phyloP scores from a whole-genome alignment of 306 rosid genomes.

The Fragaria vesca region DNA sequence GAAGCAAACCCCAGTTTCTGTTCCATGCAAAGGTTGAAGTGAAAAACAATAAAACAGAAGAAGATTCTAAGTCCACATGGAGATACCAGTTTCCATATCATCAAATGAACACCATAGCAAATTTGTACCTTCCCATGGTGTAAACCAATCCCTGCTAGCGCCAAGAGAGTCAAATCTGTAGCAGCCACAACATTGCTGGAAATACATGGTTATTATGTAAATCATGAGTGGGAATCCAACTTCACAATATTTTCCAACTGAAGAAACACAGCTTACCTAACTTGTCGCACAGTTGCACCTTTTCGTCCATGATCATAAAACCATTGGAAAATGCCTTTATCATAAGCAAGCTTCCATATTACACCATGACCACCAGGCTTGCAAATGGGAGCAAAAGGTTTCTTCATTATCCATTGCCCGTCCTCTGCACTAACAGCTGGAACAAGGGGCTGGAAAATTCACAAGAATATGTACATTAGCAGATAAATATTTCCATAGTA shows the following conservation, averaged over 20 bases:
- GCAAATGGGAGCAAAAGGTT: conserved; percentile 72
- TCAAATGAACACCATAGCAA: not conserved
- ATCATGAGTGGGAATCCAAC: conserved; percentile 18
- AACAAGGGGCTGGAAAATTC: conserved; percentile 85
- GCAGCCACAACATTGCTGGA: conserved; percentile 97
- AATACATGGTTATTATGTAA: conserved; percentile 36
- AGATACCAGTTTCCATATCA: not conserved
- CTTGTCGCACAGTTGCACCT: conserved; percentile 96
- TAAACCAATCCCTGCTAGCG: conserved; percentile 90
- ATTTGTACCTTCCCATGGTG: conserved; percentile 72
- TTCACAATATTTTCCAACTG: not conserved
- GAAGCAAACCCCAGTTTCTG: conserved; percentile 98
- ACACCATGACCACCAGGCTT: conserved; percentile 99
- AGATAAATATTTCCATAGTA: conserved; percentile 15
- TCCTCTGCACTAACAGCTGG: conserved; percentile 86
- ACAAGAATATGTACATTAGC: conserved; percentile 30
- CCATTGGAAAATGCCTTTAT: conserved; percentile 89
- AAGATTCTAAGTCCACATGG: conserved; percentile 6
- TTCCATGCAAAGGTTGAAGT: conserved; percentile 20
- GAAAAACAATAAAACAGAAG: conserved; percentile 1
- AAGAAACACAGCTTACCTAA: conserved; percentile 57
- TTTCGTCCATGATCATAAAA: conserved; percentile 81
- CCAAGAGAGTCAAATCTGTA: conserved; percentile 88
- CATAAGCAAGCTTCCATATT: conserved; percentile 94
- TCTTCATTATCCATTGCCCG: conserved; percentile 81